Percentiles rank a stretch among this genome's conserved stretches.
phyloP scores from a whole-genome alignment of 306 rosid genomes.

The Aeschynomene evenia region DNA sequence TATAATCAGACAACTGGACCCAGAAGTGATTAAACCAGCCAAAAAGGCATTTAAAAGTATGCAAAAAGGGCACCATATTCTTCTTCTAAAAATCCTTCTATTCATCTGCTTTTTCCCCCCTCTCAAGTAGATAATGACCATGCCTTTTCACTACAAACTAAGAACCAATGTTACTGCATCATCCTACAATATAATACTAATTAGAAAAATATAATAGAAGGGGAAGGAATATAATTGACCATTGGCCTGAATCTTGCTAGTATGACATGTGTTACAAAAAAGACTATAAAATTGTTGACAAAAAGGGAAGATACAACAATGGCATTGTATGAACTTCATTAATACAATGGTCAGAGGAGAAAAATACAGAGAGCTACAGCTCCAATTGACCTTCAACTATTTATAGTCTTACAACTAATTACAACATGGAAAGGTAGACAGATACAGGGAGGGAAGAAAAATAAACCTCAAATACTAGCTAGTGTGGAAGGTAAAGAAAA shows the following conservation, averaged over 20 bases:
- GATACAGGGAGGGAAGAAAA: not conserved
- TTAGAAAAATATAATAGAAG: not conserved
- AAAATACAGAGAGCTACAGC: conserved; percentile 17
- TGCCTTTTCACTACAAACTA: not conserved
- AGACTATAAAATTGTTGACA: conserved; percentile 1
- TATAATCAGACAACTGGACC: not conserved
- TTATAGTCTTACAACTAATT: conserved; percentile 28
- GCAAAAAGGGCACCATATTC: not conserved
- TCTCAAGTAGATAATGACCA: not conserved
- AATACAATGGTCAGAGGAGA: conserved; percentile 12
- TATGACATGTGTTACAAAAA: not conserved
- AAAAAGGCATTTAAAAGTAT: not conserved
- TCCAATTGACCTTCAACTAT: conserved; percentile 17
- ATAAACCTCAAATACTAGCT: conserved; percentile 28
- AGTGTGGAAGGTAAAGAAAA: conserved; percentile 23
- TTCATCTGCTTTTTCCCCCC: not conserved
- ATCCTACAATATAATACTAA: conserved; percentile 5
- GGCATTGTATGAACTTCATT: conserved; percentile 22
- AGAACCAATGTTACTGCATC: not conserved
- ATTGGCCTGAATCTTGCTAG: not conserved
- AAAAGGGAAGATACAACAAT: conserved; percentile 25
- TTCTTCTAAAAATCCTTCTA: conserved; percentile 1
- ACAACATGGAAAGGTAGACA: conserved; percentile 14
- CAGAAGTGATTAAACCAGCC: not conserved
- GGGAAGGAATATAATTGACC: not conserved